Conservation (phyloP, 106 monocot species). For the Gastrodia elata region DNA sequence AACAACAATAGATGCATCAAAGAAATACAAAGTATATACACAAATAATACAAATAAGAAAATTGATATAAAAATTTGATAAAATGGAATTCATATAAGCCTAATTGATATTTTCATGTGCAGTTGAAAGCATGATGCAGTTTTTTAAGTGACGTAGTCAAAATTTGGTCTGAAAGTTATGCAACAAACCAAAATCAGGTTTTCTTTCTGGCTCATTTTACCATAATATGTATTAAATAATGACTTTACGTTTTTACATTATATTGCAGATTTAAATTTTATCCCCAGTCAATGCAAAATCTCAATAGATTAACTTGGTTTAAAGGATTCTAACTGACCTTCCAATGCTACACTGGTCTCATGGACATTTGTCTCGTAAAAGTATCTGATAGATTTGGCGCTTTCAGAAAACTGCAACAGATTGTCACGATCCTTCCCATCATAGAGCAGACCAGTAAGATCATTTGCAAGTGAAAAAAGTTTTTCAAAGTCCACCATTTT, state of each 20-base stretch:
- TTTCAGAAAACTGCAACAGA: conserved; percentile 32
- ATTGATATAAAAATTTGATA: background rate
- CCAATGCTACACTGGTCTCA: conserved; percentile 19
- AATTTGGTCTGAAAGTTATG: background rate
- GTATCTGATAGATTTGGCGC: conserved; percentile 18
- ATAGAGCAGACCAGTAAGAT: conserved; percentile 31
- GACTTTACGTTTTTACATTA: background rate
- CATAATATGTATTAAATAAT: background rate
- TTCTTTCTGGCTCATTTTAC: background rate
- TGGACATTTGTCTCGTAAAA: conserved; percentile 22
- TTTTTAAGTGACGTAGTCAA: background rate
- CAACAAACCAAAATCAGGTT: background rate
- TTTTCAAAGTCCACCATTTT: conserved; percentile 30
- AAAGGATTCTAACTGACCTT: conserved; percentile 23
- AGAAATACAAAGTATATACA: too few relatives aligned
- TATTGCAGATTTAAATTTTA: background rate
- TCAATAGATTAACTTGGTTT: background rate
- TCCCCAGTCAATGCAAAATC: background rate
- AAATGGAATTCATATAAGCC: background rate
- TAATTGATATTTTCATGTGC: background rate
- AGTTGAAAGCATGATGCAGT: background rate
- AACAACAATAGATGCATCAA: too few relatives aligned
- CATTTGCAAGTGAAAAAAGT: conserved; percentile 39
- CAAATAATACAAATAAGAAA: too few relatives aligned
- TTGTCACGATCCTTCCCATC: conserved; percentile 38